These are phyloP conservation scores for Sarcodon aspratus DNA, from an alignment of 768 basidiomycete species.

Conservation along the genomic window DNA sequence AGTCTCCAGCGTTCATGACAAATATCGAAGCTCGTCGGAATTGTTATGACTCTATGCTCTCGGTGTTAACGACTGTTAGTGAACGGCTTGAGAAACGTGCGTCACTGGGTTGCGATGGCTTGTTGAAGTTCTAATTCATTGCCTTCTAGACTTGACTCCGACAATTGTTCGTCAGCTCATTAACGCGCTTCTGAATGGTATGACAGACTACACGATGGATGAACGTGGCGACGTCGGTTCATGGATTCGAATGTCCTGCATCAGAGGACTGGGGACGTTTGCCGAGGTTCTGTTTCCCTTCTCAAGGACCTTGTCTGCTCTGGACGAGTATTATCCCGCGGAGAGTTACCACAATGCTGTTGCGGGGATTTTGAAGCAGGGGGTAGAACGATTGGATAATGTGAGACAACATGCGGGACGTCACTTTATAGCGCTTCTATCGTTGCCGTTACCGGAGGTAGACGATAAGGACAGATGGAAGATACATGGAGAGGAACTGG, in stretches of 20 bases:
- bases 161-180: slow-evolving; percentile 36
- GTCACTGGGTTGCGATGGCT: slow-evolving; percentile 9
- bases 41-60: slow-evolving; percentile 35
- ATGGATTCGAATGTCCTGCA: slow-evolving; percentile 78
- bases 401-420: slow-evolving; percentile 75
- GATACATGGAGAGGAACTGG: slow-evolving; percentile 32
- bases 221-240: slow-evolving; percentile 96
- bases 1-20: slow-evolving; percentile 22
- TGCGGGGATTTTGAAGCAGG: slow-evolving; percentile 73
- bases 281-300: slow-evolving; percentile 38
- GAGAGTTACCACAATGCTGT: slow-evolving; percentile 44
- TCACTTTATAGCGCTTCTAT: slow-evolving; percentile 41
- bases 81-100: slow-evolving; percentile 33
- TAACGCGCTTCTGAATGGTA: slow-evolving; percentile 49
- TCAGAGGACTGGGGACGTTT: slow-evolving; percentile 50
- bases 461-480: slow-evolving; percentile 35
- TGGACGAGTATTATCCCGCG: slow-evolving; percentile 51
- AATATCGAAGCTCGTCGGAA: slow-evolving; percentile 54
- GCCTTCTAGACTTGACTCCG: slow-evolving; percentile 34
- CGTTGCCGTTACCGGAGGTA: slow-evolving; percentile 30
- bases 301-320: slow-evolving; percentile 29
- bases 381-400: slow-evolving; percentile 83
- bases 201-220: slow-evolving; percentile 87
- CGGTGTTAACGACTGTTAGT: slow-evolving; percentile 33
- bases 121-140: slow-evolving; percentile 1